A percentile compares a stretch with the other conserved stretches of the same genome.
These are phyloP conservation scores for Eucalyptus albens DNA, from an alignment of 345 rosid species.

Conservation along the genomic window DNA sequence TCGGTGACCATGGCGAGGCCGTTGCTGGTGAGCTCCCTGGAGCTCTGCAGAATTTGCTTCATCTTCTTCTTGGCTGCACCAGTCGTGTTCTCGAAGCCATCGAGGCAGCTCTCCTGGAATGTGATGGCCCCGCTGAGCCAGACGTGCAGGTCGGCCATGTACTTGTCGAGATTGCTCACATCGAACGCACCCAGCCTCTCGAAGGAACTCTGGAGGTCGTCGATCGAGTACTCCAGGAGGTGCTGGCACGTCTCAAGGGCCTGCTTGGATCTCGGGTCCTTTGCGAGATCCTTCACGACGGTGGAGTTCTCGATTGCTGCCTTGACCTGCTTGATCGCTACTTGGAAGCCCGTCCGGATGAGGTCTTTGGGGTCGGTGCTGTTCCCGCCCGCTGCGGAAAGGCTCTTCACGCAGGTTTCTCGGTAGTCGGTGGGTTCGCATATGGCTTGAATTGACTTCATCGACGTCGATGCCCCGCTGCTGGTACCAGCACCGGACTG, in stretches of 20 bases:
- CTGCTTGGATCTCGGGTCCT: slow-evolving; percentile 31
- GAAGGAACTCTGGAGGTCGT: slow-evolving; percentile 37
- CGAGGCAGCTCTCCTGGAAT: slow-evolving; percentile 64
- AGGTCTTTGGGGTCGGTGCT: slow-evolving; percentile 45
- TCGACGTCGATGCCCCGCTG: neutral
- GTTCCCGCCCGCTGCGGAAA: slow-evolving; percentile 23
- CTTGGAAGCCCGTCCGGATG: slow-evolving; percentile 32
- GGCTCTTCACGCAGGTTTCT: slow-evolving; percentile 33
- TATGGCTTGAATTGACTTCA: slow-evolving; percentile 37
- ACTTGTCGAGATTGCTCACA: slow-evolving; percentile 5
- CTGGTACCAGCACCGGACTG: neutral
- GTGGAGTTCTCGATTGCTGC: slow-evolving; percentile 24
- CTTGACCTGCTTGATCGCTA: slow-evolving; percentile 22
- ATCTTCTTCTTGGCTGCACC: slow-evolving; percentile 25
- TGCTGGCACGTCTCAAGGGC: slow-evolving; percentile 45
- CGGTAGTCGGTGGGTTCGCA: slow-evolving; percentile 57
- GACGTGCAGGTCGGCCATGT: slow-evolving; percentile 33
- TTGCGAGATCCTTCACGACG: slow-evolving; percentile 17
- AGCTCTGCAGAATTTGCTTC: slow-evolving; percentile 15
- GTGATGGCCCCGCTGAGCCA: slow-evolving; percentile 80
- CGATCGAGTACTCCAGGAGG: slow-evolving; percentile 39
- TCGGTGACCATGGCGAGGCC: slow-evolving; percentile 59
- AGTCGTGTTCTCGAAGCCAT: slow-evolving; percentile 48
- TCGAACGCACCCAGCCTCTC: slow-evolving; percentile 25
- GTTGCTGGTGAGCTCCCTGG: slow-evolving; percentile 50